Evolutionary conservation across 441 rosid genomes (phyloP).

Genomic region (Arabidopsis hybrid): DNA sequence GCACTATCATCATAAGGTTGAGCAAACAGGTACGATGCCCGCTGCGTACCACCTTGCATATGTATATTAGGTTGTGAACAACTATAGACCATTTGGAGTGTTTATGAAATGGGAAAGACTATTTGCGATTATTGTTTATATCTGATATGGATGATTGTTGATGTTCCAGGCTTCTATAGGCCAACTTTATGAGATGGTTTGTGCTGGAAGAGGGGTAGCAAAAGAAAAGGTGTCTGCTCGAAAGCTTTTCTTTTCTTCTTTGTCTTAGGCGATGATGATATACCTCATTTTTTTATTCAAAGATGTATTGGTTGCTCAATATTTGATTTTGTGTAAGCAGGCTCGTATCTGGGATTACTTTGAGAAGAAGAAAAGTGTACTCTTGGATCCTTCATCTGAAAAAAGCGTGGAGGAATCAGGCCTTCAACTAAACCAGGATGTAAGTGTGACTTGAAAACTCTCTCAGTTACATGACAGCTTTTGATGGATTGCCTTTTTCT

Average conservation of each 20-base stretch:
- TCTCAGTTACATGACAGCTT: conserved; percentile 9
- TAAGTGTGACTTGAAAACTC: conserved; percentile 46
- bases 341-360: conserved; percentile 79
- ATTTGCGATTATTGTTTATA: conserved; percentile 4
- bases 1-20: conserved; percentile 54
- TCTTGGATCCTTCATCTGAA: conserved; percentile 52
- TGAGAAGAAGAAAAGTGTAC: conserved; percentile 46
- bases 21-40: conserved; percentile 83
- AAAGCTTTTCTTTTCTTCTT: conserved; percentile 29
- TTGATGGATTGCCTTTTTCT: conserved; percentile 23
- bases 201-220: conserved; percentile 60
- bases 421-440: conserved; percentile 88
- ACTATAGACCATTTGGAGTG: conserved; percentile 1
- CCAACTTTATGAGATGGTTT: conserved; percentile 73
- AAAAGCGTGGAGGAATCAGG: conserved; percentile 62
- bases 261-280: not conserved
- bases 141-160: conserved; percentile 31
- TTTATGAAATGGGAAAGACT: conserved; percentile 11
- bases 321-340: conserved; percentile 49
- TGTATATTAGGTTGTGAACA: not conserved
- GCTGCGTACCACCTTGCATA: conserved; percentile 7
- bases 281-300: conserved; percentile 11
- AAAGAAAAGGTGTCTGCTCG: conserved; percentile 61
- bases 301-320: conserved; percentile 8
- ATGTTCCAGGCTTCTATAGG: conserved; percentile 64